Evolutionary conservation across 257 asterid species (phyloP), one percentile per base, ranked within the genome.

Genomic region (Ilex aquifolium): DNA sequence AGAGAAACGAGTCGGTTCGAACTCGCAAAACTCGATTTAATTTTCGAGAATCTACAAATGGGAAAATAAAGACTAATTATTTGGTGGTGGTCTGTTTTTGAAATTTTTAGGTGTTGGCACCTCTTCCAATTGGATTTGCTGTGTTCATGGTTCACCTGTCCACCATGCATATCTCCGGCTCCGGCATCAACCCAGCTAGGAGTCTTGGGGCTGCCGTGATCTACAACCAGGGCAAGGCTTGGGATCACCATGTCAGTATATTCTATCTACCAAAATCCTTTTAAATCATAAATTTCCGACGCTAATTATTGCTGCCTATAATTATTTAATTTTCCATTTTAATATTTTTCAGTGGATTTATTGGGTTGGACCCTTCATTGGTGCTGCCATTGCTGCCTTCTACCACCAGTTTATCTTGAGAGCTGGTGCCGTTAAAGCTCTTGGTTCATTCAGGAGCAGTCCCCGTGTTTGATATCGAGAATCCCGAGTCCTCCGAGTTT

Each of bases 111-210:
- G 87, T 87, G 13, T 76, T 87, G 90, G 95, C 95, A 13, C 95
- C 95, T 2, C 93, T 87, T 3, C 95, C 95, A 14, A 84, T 87
- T 14, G 95, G 95, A 63, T 84, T 87, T 44, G 92, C 92, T 7
- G 95, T 87, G 40, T 84, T 87, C 74, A 84, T 84, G 90, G 95
- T 87, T 30, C 95, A 87, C 67, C 63, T 87, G 77, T 92, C 90
- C 31, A 87, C 95, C 16, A 87, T 87, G 7, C 95, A 88, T 9
- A 75, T 87, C 74, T 82, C 95, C 36, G 95, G 95, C 36, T 82
- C 95, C 16, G 95, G 95, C 46, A 87, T 87, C 64, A 87, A 87
- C 76, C 95, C 95, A 0, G 95, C 95, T 3, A 77, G 95, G 79
- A 87, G 95, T 68, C 88, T 87, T 27, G 95, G 92, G 77, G 86